Conservation (phyloP, 257 asterid genomes). For the Striga asiatica region DNA sequence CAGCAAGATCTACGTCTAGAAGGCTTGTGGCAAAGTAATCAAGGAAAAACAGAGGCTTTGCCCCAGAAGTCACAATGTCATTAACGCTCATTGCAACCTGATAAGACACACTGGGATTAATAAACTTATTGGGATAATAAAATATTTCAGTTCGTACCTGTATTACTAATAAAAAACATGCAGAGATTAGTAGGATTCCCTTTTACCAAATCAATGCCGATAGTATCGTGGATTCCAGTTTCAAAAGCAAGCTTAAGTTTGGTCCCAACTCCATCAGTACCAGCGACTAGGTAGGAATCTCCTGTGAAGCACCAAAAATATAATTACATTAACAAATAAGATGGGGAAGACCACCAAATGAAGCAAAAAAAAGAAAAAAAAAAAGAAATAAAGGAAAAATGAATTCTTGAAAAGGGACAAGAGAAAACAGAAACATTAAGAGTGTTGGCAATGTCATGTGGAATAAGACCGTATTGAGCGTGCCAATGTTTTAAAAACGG, state of each 20-base stretch:
- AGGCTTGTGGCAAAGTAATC: constrained; percentile 91
- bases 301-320: constrained; percentile 31
- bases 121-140: too few species aligned
- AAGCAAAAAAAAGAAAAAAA: neutral
- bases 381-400: neutral
- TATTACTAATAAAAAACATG: neutral
- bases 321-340: neutral
- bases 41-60: constrained; percentile 91
- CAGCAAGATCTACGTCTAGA: constrained; percentile 94
- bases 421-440: too few species aligned
- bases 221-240: constrained; percentile 88
- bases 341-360: neutral
- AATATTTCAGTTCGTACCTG: constrained; percentile 3
- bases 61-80: constrained; percentile 95
- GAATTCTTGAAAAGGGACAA: neutral
- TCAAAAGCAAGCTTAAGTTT: constrained; percentile 93
- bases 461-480: too few species aligned
- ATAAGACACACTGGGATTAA: too few species aligned
- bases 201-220: constrained; percentile 88
- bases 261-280: constrained; percentile 97
- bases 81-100: constrained; percentile 99
- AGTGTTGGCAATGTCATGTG: too few species aligned
- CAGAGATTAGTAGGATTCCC: neutral
- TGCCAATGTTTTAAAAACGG: too few species aligned
- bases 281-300: constrained; percentile 90